Conservation (phyloP, 805 yeast genomes). For the Komagataella pastoris region DNA sequence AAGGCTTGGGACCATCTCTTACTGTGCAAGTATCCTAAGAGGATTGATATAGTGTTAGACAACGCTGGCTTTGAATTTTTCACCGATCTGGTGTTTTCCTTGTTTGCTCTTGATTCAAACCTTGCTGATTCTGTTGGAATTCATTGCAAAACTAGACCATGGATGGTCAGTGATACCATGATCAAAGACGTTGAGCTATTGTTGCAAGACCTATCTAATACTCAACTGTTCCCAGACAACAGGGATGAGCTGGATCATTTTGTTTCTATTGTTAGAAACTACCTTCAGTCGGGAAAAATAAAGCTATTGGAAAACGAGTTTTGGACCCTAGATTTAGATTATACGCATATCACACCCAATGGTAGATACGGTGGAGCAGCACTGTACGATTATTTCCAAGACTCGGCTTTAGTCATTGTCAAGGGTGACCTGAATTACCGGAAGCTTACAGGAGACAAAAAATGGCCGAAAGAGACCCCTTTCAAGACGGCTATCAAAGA, state of each 20-base stretch:
- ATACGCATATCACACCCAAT: conserved; percentile 47
- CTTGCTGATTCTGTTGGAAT: conserved; percentile 51
- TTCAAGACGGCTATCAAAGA: conserved; percentile 60
- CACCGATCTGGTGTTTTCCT: conserved; percentile 60
- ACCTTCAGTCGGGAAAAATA: conserved; percentile 32
- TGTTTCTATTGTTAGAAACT: conserved; percentile 28
- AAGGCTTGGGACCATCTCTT: conserved; percentile 45
- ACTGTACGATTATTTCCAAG: conserved; percentile 44
- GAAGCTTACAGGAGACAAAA: conserved; percentile 81
- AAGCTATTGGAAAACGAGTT: conserved; percentile 48
- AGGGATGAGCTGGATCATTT: conserved; percentile 33
- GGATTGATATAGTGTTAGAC: conserved; percentile 79
- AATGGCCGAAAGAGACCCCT: conserved; percentile 75
- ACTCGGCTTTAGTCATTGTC: conserved; percentile 64
- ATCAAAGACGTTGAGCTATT: conserved; percentile 60
- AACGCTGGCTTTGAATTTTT: conserved; percentile 93
- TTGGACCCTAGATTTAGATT: conserved; percentile 78
- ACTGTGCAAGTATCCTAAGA: conserved; percentile 18
- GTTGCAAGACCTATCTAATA: conserved; percentile 39
- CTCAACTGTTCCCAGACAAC: conserved; percentile 35
- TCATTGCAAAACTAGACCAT: conserved; percentile 86
- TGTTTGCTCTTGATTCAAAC: conserved; percentile 60
- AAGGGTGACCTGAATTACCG: conserved; percentile 96
- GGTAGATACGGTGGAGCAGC: conserved; percentile 46
- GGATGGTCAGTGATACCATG: conserved; percentile 97